A percentile compares a stretch with the other conserved stretches of the same genome.
phyloP scores from a whole-genome alignment of 225 moss, liverwort and hornwort genomes.

The Neckera pumila region DNA sequence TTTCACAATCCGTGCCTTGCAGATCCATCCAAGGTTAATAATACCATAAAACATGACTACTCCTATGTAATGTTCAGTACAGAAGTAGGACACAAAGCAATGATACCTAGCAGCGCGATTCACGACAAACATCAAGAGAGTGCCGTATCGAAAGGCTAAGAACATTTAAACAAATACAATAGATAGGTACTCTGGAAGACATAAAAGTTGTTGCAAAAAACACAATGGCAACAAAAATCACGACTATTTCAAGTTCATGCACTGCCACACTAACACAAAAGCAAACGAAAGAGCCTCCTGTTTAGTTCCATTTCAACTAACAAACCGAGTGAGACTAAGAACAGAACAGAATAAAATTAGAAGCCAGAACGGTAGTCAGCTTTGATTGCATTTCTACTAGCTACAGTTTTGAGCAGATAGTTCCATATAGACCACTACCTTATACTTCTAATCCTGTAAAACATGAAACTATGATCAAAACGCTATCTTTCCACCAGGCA shows the following conservation, averaged over 20 bases:
- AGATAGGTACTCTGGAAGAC: neutral
- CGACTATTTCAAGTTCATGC: neutral
- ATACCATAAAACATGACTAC: neutral
- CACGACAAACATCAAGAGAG: neutral
- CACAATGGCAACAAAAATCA: neutral
- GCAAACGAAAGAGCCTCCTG: neutral
- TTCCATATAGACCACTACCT: neutral
- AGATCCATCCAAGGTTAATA: neutral
- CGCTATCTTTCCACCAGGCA: neutral
- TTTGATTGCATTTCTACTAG: slow-evolving; percentile 8
- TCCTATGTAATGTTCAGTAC: neutral
- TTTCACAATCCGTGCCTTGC: neutral
- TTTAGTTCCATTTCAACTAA: slow-evolving; percentile 2
- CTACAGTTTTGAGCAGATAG: neutral
- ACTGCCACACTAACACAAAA: neutral
- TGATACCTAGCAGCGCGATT: neutral
- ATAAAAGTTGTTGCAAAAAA: neutral
- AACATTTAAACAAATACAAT: neutral
- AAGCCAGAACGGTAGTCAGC: neutral
- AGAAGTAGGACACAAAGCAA: neutral
- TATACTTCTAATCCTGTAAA: neutral
- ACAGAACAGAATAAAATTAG: slow-evolving; percentile 2
- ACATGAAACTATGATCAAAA: neutral
- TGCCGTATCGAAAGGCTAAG: neutral
- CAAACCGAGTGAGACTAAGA: neutral